A percentile compares a stretch with the other conserved stretches of the same genome.
Evolutionary conservation across 2,329 filamentous ascomycete species (phyloP).

Genomic region (Alternaria ventricosa): DNA sequence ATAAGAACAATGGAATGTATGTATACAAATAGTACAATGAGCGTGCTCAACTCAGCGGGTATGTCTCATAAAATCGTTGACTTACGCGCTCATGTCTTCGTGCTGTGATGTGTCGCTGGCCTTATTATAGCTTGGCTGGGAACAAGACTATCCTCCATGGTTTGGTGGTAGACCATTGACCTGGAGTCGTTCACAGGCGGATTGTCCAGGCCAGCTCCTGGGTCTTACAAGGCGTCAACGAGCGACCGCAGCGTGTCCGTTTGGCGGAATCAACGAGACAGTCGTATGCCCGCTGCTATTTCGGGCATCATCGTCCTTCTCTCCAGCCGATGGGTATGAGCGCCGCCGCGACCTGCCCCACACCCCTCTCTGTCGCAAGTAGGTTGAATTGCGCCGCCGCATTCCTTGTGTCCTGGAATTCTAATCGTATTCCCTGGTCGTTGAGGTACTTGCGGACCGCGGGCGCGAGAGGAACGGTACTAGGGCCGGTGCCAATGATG

Average conservation of each 20-base stretch:
- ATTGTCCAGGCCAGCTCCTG: not conserved
- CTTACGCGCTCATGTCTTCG: not conserved
- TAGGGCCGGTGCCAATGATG: conserved; percentile 83
- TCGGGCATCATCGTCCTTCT: conserved; percentile 50
- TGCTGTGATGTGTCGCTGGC: not conserved
- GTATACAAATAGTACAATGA: conserved; percentile 11
- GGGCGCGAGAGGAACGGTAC: conserved; percentile 77
- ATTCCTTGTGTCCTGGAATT: conserved; percentile 91
- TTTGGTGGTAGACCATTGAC: not conserved
- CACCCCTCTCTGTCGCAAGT: conserved; percentile 89
- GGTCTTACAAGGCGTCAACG: not conserved
- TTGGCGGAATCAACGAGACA: not conserved
- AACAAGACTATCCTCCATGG: not conserved
- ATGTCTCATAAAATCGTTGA: not conserved
- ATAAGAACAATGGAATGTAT: not conserved
- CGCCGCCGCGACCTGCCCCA: conserved; percentile 83
- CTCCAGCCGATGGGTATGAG: conserved; percentile 86
- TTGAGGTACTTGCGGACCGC: conserved; percentile 75
- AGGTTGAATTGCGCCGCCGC: conserved; percentile 94
- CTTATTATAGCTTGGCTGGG: not conserved
- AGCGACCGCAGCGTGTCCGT: not conserved
- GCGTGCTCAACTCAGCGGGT: not conserved
- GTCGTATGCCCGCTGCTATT: not conserved
- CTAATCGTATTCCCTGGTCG: conserved; percentile 80
- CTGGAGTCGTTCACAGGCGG: not conserved